These are phyloP conservation scores for Blastobotrys apis DNA, from an alignment of 1,139 yeast species.

Conservation along the genomic window DNA sequence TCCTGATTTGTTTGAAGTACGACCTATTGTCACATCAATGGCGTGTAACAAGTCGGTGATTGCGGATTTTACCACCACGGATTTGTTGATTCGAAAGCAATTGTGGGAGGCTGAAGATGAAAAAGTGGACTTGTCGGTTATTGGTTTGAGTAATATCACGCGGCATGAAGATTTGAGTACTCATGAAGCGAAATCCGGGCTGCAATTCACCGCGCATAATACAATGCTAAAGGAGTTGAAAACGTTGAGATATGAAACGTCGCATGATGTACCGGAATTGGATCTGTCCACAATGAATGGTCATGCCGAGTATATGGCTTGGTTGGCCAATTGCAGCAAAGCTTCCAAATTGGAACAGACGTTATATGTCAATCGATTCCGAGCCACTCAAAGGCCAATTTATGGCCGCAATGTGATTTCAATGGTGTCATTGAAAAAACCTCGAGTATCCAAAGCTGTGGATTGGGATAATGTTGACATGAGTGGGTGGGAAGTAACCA, in stretches of 20 bases:
- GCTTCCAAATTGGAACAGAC: slow-evolving; percentile 51
- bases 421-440: slow-evolving; percentile 8
- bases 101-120: slow-evolving; percentile 31
- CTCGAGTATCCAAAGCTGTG: slow-evolving; percentile 1
- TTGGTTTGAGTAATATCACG: slow-evolving; percentile 61
- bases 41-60: slow-evolving; percentile 65
- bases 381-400: slow-evolving; percentile 32
- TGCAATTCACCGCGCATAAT: slow-evolving; percentile 45
- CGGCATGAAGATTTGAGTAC: slow-evolving; percentile 46
- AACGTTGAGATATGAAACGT: slow-evolving; percentile 17
- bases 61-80: slow-evolving; percentile 45
- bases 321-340: slow-evolving; percentile 41
- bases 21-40: slow-evolving; percentile 90
- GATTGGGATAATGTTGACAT: slow-evolving; percentile 25
- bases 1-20: slow-evolving; percentile 92
- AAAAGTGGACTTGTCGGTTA: slow-evolving; percentile 47
- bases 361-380: slow-evolving; percentile 52
- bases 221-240: slow-evolving; percentile 28
- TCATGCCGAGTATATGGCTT: slow-evolving; percentile 56
- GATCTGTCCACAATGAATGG: slow-evolving; percentile 51
- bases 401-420: slow-evolving; percentile 30
- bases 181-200: slow-evolving; percentile 47
- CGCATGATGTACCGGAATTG: slow-evolving; percentile 35
- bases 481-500: slow-evolving; percentile 34
- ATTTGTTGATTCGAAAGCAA: slow-evolving; percentile 43